These are phyloP conservation scores for Cercophora scortea DNA, from an alignment of 495 filamentous ascomycete species.

Conservation along the genomic window DNA sequence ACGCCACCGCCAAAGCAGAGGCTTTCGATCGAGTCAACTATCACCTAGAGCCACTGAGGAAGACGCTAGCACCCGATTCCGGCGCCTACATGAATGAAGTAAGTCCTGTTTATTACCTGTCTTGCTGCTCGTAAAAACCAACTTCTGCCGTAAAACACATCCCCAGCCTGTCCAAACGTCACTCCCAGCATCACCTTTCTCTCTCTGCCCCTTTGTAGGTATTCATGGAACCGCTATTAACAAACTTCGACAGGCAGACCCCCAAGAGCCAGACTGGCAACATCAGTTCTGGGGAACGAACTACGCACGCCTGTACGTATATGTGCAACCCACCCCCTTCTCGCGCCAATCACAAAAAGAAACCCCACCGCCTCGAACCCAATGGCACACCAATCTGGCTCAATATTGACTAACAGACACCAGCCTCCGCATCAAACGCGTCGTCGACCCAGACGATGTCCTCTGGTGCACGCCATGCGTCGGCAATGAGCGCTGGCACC, in stretches of 20 bases:
- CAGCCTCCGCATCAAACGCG: slow-evolving; percentile 36
- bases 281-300: slow-evolving; percentile 44
- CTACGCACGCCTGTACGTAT: slow-evolving; percentile 33
- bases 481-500: slow-evolving; percentile 52
- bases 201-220: neutral
- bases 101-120: neutral
- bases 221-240: neutral
- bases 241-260: slow-evolving; percentile 30
- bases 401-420: neutral
- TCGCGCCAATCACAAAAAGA: no score
- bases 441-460: slow-evolving; percentile 49
- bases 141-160: neutral
- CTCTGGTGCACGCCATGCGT: slow-evolving; percentile 55
- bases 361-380: neutral
- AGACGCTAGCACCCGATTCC: slow-evolving; percentile 26
- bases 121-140: no score
- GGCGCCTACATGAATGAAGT: slow-evolving; percentile 38
- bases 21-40: slow-evolving; percentile 33
- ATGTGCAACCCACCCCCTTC: neutral
- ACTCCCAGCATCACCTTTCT: neutral
- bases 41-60: slow-evolving; percentile 30
- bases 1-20: slow-evolving; percentile 25
- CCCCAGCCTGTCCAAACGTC: neutral
- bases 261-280: slow-evolving; percentile 39
- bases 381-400: neutral